Evolutionary conservation across 2,329 filamentous ascomycete genomes (phyloP).

Genomic region (Huntiella savannae): DNA sequence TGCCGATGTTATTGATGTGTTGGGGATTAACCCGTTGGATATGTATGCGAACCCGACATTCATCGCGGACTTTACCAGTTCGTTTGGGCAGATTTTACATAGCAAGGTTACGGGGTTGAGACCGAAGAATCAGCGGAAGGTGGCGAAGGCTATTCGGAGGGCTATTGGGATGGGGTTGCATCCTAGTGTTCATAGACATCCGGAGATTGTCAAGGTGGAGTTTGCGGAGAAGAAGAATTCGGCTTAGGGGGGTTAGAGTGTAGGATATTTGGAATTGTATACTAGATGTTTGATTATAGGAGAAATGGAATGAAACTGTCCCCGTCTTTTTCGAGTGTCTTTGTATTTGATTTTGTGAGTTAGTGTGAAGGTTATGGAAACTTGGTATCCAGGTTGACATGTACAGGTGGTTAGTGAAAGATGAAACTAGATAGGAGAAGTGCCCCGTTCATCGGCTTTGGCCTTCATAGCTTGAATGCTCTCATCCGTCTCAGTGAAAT

Average conservation of each 20-base stretch:
- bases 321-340: no score
- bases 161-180: slow-evolving; percentile 80
- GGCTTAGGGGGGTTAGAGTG: not conserved
- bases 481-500: no score
- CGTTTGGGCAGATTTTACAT: slow-evolving; percentile 70
- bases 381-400: no score
- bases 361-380: no score
- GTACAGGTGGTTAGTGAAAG: no score
- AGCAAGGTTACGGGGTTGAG: slow-evolving; percentile 58
- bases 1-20: slow-evolving; percentile 57
- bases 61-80: slow-evolving; percentile 71
- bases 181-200: slow-evolving; percentile 78
- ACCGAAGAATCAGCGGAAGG: slow-evolving; percentile 76
- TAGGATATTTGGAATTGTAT: not conserved
- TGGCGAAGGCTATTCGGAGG: slow-evolving; percentile 80
- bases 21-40: slow-evolving; percentile 62
- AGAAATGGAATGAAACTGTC: not conserved
- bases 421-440: no score
- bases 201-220: slow-evolving; percentile 46
- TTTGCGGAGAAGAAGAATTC: slow-evolving; percentile 13
- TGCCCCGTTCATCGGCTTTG: no score
- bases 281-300: not conserved
- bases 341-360: no score
- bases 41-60: slow-evolving; percentile 94
- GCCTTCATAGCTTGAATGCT: no score